Percentiles rank a stretch among this genome's conserved stretches.
These are phyloP conservation scores for Raddia guianensis DNA, from an alignment of 176 grass and related monocot species.

Conservation along the genomic window DNA sequence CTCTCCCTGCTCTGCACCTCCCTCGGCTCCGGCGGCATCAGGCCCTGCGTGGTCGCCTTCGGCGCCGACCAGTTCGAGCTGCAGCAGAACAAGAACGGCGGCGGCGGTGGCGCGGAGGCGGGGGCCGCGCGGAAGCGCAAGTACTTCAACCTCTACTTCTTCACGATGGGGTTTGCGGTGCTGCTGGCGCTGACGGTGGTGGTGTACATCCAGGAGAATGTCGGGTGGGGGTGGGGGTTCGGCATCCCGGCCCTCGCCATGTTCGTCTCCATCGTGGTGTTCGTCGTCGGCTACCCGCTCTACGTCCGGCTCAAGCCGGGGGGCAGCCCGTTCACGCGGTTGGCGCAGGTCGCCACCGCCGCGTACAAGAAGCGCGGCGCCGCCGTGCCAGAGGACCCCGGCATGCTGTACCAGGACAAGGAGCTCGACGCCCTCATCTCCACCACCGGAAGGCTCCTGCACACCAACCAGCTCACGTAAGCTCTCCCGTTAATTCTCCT, in stretches of 20 bases:
- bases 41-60: constrained; percentile 70
- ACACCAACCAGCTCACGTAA: constrained; percentile 45
- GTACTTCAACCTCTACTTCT: constrained; percentile 92
- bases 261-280: constrained; percentile 56
- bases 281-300: constrained; percentile 48
- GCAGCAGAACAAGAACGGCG: not conserved
- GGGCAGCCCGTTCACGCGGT: constrained; percentile 62
- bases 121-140: constrained; percentile 43
- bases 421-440: constrained; percentile 68
- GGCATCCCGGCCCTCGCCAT: constrained; percentile 61
- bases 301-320: constrained; percentile 50
- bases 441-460: constrained; percentile 39
- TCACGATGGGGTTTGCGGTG: constrained; percentile 53
- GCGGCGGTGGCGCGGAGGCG: not conserved
- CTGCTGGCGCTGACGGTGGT: constrained; percentile 64
- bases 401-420: constrained; percentile 66
- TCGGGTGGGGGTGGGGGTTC: constrained; percentile 62
- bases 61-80: constrained; percentile 72
- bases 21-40: constrained; percentile 69
- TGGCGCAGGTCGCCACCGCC: constrained; percentile 45
- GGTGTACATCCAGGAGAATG: constrained; percentile 77
- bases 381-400: constrained; percentile 46
- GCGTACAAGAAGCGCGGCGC: constrained; percentile 56
- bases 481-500: not conserved
- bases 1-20: constrained; percentile 51